Percentiles rank a stretch among this genome's conserved stretches.
phyloP scores from a whole-genome alignment of 495 filamentous ascomycete genomes.

The Neurospora intermedia region DNA sequence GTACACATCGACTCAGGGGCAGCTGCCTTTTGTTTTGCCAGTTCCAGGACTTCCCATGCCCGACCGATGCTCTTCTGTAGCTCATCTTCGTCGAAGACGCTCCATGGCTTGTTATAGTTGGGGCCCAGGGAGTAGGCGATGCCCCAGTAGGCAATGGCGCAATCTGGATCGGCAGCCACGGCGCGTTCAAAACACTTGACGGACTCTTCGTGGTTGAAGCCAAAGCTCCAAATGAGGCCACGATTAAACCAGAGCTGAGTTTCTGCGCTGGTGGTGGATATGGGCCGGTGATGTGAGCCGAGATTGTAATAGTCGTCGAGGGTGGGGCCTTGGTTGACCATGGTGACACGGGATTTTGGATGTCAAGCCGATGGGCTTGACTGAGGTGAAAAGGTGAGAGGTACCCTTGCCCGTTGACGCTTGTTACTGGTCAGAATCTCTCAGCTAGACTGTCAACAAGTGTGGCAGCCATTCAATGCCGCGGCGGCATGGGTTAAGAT shows the following conservation, averaged over 20 bases:
- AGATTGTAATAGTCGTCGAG: constrained; percentile 43
- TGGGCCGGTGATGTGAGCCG: constrained; percentile 37
- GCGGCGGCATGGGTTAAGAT: neutral
- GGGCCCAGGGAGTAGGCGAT: constrained; percentile 54
- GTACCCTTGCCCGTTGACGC: no score
- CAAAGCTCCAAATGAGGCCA: constrained; percentile 53
- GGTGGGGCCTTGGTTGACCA: neutral
- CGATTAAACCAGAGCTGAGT: constrained; percentile 52
- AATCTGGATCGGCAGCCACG: constrained; percentile 39
- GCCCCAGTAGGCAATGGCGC: constrained; percentile 59
- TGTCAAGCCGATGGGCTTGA: neutral
- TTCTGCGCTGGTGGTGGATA: constrained; percentile 32
- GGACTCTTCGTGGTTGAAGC: constrained; percentile 57
- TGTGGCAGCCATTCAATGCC: neutral
- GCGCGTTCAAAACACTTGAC: constrained; percentile 49
- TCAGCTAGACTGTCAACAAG: neutral
- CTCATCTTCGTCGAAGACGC: constrained; percentile 51
- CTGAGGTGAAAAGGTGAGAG: neutral
- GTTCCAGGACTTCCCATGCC: constrained; percentile 31
- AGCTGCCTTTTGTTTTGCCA: constrained; percentile 29
- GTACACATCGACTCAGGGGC: constrained; percentile 8
- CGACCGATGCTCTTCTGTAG: constrained; percentile 32
- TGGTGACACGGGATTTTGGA: neutral
- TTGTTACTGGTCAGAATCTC: no score
- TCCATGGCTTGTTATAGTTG: constrained; percentile 69